Evolutionary conservation across 164 flowering plant genomes (phyloP), one percentile per base, ranked within the genome.

Genomic region (Cinnamomum micranthum): DNA sequence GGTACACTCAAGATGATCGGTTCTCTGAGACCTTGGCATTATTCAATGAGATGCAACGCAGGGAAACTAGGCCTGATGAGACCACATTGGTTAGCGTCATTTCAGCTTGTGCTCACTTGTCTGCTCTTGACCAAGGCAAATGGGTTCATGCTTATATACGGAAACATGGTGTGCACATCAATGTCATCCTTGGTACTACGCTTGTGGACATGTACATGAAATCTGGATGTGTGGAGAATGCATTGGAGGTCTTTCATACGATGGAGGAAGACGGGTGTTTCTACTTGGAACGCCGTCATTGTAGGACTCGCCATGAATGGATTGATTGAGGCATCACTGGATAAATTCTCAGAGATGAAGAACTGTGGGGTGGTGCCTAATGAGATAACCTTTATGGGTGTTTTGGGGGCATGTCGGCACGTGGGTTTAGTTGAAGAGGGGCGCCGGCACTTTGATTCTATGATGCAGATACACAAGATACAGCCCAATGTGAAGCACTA

Each of bases 141-240:
- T 80, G 80, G 83, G 33, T 78, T 58, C 82, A 85, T 74, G 77
- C 84, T 58, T 83, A 85, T 73, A 77, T 80, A 70, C 70, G 75
- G 65, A 81, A 83, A 63, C 76, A 75, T 65, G 73, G 67, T 7
- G 51, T 84, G 3, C 62, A 62, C 33, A 60, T 81, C 22, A 82
- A 84, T 76, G 12, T 41, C 6, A 76, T 86, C 70, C 84, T 86
- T 71, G 85, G 87, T 68, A 82, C 88, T n/a, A 81, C 87, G 17
- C 84, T 86, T 27, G 78, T 86, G 70, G 80, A 86, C 79, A 84
- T 86, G 88, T 86, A 86, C 76, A 81, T 82, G 85, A 86, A 84
- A 70, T 82, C 74, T 69, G 86, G 88, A 4, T 80, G 83, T 74
- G 79, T 84, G 69, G 81, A 84, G 47, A 69, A 71, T 76, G 88